These are phyloP conservation scores for Neurospora sp. DNA, from an alignment of 495 filamentous ascomycete genomes.

Conservation along the genomic window DNA sequence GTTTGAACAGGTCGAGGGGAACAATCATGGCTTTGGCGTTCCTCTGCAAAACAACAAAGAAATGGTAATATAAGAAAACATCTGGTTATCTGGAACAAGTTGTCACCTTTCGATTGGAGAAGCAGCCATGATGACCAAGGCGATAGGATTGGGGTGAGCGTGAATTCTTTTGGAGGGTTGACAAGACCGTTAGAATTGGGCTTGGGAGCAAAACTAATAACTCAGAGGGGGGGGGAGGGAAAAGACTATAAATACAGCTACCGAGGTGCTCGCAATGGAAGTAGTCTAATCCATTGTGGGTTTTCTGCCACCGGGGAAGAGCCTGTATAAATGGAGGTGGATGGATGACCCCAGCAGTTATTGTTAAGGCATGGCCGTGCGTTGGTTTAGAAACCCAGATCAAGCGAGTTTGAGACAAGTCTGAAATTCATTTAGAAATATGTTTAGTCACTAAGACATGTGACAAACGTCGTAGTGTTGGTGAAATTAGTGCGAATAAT, in stretches of 20 bases:
- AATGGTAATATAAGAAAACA: neutral
- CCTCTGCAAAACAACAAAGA: too few species aligned
- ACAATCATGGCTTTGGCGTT: too few species aligned
- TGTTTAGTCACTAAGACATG: too few species aligned
- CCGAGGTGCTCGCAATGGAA: neutral
- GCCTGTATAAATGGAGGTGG: neutral
- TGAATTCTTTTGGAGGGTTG: too few species aligned
- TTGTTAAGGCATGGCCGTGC: neutral
- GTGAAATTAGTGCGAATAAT: neutral
- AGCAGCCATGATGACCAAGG: neutral
- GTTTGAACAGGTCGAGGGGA: too few species aligned
- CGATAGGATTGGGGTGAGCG: fast-evolving
- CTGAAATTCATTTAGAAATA: fast-evolving
- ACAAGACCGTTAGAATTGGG: neutral
- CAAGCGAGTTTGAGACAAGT: fast-evolving
- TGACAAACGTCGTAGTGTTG: neutral
- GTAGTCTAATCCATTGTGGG: neutral
- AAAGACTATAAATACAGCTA: neutral
- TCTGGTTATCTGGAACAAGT: neutral
- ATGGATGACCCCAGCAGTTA: neutral
- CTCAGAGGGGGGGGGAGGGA: too few species aligned
- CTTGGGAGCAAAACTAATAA: too few species aligned
- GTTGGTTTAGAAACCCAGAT: fast-evolving
- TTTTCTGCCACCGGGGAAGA: neutral
- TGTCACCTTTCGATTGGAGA: neutral